A percentile compares a stretch with the other conserved stretches of the same genome.
phyloP scores from a whole-genome alignment of 345 rosid species.

The Syzygium aromaticum region DNA sequence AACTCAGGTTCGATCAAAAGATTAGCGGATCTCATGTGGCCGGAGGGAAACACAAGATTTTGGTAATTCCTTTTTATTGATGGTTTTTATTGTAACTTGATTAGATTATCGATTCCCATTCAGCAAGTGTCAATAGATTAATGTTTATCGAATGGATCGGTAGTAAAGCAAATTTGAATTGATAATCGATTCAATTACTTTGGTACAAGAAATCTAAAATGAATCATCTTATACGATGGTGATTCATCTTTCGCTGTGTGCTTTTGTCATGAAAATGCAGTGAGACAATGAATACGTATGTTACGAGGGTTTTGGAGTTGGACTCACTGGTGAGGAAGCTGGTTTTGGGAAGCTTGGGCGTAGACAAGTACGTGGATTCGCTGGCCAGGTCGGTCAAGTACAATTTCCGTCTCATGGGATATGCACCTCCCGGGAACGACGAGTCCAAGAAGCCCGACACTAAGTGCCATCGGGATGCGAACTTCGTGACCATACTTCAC shows the following conservation, averaged over 20 bases:
- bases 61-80: neutral
- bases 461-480: neutral
- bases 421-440: neutral
- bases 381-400: neutral
- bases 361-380: neutral
- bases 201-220: neutral
- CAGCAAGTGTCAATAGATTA: neutral
- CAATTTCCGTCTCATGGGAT: neutral
- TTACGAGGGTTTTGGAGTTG: neutral
- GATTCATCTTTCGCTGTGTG: neutral
- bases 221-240: neutral
- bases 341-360: neutral
- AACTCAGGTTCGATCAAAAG: neutral
- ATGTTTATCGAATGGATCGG: neutral
- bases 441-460: neutral
- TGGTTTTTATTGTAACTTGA: no score
- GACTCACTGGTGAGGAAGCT: neutral
- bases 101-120: neutral
- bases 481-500: conserved; percentile 6
- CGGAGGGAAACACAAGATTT: neutral
- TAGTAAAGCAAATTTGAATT: neutral
- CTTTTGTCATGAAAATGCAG: neutral
- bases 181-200: neutral
- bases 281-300: neutral
- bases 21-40: neutral